Percentiles rank a stretch among this genome's conserved stretches.
Evolutionary conservation across 139 green algal genomes (phyloP).

Genomic region (Tetradesmus obliquus): DNA sequence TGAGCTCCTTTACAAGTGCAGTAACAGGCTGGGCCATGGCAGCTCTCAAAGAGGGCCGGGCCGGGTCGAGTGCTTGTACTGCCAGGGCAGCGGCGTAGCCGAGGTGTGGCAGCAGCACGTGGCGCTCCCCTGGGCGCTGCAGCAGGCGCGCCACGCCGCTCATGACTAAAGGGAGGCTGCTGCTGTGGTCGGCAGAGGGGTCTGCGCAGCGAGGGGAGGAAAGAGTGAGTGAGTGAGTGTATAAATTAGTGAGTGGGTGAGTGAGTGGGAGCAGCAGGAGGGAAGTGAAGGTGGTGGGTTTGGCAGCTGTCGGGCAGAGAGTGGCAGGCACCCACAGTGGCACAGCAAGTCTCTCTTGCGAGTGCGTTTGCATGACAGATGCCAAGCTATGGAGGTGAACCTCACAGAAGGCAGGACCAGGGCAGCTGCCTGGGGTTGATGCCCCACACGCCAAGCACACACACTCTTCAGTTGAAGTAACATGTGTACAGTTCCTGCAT

Average conservation of each 20-base stretch:
- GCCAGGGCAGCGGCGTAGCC: constrained; percentile 42
- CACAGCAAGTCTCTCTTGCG: no score
- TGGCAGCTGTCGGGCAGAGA: neutral
- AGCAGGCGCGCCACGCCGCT: neutral
- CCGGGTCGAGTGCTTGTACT: constrained; percentile 39
- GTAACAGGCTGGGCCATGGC: neutral
- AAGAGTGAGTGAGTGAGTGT: neutral
- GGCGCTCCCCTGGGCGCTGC: neutral
- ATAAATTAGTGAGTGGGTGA: neutral
- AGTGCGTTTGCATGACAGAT: no score
- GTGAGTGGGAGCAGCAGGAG: neutral
- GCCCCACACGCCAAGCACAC: no score
- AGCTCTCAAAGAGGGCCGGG: neutral
- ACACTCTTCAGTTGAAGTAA: no score
- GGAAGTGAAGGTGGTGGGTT: neutral
- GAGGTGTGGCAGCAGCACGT: constrained; percentile 43
- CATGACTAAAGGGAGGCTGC: constrained; percentile 27
- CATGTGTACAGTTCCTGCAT: no score
- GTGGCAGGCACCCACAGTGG: neutral
- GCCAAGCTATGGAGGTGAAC: no score
- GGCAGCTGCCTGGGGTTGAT: no score
- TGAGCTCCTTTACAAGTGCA: neutral
- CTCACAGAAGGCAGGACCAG: no score
- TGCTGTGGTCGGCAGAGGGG: constrained; percentile 8
- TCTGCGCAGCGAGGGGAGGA: neutral